Conservation (phyloP, 192 early-diverging fungal species). For the Neocallimastix lanati region DNA sequence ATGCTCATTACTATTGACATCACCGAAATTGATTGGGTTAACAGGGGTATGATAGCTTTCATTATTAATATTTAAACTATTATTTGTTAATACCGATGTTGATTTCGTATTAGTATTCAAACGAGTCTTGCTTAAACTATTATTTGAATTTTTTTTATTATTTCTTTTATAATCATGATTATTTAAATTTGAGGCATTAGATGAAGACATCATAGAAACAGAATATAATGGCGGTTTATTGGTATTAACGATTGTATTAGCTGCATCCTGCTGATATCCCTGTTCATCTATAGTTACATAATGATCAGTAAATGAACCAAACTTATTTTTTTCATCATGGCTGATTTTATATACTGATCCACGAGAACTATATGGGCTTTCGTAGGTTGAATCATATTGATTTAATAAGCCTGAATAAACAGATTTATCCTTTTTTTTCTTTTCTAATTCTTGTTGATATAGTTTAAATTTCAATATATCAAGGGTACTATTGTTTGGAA, state of each 20-base stretch:
- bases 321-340: no score
- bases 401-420: background rate
- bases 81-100: background rate
- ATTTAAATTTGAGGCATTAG: no score
- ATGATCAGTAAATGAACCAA: no score
- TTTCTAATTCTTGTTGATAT: background rate
- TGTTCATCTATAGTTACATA: no score
- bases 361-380: background rate
- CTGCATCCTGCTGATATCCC: no score
- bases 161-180: no score
- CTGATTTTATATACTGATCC: no score
- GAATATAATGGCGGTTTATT: background rate
- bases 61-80: background rate
- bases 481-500: background rate
- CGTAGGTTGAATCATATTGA: background rate
- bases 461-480: background rate
- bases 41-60: background rate
- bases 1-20: no score
- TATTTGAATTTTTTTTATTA: no score
- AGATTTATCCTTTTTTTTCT: background rate
- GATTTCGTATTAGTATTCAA: no score
- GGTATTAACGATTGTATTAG: background rate
- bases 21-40: no score
- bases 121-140: no score
- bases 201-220: background rate